These are phyloP conservation scores for Crataegus laevigata DNA, from an alignment of 306 rosid species.

Conservation along the genomic window DNA sequence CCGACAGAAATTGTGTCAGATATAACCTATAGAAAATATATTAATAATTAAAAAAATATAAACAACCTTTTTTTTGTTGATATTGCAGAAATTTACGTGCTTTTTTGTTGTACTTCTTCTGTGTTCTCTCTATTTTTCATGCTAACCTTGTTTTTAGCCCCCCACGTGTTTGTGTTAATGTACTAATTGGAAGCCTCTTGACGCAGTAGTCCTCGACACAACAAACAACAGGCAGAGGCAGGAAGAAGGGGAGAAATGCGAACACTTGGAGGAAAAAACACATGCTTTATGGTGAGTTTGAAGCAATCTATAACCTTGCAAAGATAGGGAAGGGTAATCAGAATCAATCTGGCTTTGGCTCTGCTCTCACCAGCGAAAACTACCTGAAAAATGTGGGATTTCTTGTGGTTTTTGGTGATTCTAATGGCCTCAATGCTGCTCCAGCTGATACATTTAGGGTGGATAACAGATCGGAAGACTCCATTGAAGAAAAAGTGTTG, in stretches of 20 bases:
- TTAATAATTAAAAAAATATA: no score
- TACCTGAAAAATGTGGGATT: not conserved
- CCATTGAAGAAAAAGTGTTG: slow-evolving; percentile 7
- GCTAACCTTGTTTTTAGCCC: no score
- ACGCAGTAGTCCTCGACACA: not conserved
- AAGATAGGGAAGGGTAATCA: slow-evolving; percentile 4
- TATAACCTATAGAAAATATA: no score
- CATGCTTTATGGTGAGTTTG: slow-evolving; percentile 13
- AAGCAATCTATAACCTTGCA: slow-evolving; percentile 13
- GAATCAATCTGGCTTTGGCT: slow-evolving; percentile 14
- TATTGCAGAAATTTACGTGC: no score
- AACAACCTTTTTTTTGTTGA: no score
- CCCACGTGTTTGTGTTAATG: no score
- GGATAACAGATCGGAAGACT: slow-evolving; percentile 2
- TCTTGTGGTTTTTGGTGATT: not conserved
- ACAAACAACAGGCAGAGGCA: slow-evolving; percentile 4
- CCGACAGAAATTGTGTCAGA: no score
- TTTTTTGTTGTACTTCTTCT: no score
- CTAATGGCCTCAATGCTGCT: not conserved
- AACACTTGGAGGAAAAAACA: slow-evolving; percentile 4
- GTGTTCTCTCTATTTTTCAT: no score
- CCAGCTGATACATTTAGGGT: not conserved
- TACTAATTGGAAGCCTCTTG: no score
- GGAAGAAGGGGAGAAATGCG: not conserved
- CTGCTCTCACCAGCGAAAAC: slow-evolving; percentile 14